Evolutionary conservation across 305 asterid species (phyloP).

Genomic region (Fraxinus latifolia): DNA sequence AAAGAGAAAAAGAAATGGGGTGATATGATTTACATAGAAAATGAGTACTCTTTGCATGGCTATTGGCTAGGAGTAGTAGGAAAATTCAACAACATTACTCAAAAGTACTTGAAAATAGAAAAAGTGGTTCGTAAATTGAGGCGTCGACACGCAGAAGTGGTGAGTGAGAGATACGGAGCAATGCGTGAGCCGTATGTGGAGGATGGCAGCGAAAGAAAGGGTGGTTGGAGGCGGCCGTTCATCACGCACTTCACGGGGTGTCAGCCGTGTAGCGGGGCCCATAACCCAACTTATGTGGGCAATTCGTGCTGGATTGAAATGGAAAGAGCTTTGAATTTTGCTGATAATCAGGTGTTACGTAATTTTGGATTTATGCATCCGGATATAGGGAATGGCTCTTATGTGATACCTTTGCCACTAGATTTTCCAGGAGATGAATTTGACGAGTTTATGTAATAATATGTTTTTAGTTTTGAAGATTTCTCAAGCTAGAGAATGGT

Average conservation of each 20-base stretch:
- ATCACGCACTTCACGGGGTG: slow-evolving; percentile 86
- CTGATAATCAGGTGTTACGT: slow-evolving; percentile 74
- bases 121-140: slow-evolving; percentile 25
- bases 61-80: slow-evolving; percentile 57
- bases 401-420: slow-evolving; percentile 41
- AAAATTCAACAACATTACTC: slow-evolving; percentile 27
- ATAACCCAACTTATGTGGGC: slow-evolving; percentile 50
- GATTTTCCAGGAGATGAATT: slow-evolving; percentile 33
- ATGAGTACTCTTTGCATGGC: slow-evolving; percentile 49
- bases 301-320: slow-evolving; percentile 63
- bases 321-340: slow-evolving; percentile 76
- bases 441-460: not conserved
- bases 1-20: slow-evolving; percentile 50
- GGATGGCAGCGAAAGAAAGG: slow-evolving; percentile 29
- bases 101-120: slow-evolving; percentile 37
- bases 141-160: slow-evolving; percentile 61
- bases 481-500: not conserved
- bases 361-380: slow-evolving; percentile 57
- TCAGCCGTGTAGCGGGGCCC: slow-evolving; percentile 78
- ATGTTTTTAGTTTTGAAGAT: not conserved
- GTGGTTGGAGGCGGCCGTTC: slow-evolving; percentile 64
- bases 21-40: slow-evolving; percentile 55
- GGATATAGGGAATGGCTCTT: slow-evolving; percentile 37
- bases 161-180: slow-evolving; percentile 36
- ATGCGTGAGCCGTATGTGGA: slow-evolving; percentile 28